Base-by-base conservation (phyloP, 257 asterid species). In the Gardenia jasminoides region DNA sequence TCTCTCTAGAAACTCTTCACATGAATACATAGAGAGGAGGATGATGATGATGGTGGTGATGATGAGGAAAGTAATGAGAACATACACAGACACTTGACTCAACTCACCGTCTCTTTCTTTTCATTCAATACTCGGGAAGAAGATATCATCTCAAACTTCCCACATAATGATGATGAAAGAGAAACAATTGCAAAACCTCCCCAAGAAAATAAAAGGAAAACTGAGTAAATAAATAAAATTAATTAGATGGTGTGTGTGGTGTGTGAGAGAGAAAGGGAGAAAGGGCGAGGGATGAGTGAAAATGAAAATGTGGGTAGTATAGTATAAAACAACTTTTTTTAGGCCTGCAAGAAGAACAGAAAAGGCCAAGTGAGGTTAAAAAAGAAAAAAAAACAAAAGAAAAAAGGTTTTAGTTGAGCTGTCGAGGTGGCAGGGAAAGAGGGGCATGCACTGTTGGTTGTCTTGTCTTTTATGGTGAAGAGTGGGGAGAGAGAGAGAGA, bases 71-170 rank as follows among this genome's bases (percentile, higher is more conserved):
- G 76, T 76, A 36, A 75, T 44, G 83, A 75, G 72, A 5, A 64
- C 69, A 74, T 33, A 82, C 30, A 67, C 79, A 81, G 81, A 81
- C 82, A 79, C 43, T 79, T 19, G 26, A 61, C 72, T 75, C 41
- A 58, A 65, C 82, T 56, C 83, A 82, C 84, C 84, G 88, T 82
- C 88, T 80, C 84, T 81, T 78, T 87, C 83, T 16, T 17, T 3
- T 69, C 89, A 87, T 83, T 88, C 79, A 87, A 85, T 84, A 82
- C 77, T 46, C 74, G 79, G 65, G 12, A 71, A 80, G 48, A n/a
- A 80, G 44, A 67, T 67, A 75, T 80, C 79, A 67, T 24, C 64
- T 76, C 74, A 41, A 66, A 39, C 41, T 36, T 5, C 36, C 67
- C 26, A 74, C 77, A 52, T 74, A 74, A 56, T 54, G 56, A 56